Evolutionary conservation across 1,284 basidiomycete genomes (phyloP).

Genomic region (Apiotrichum gracile): DNA sequence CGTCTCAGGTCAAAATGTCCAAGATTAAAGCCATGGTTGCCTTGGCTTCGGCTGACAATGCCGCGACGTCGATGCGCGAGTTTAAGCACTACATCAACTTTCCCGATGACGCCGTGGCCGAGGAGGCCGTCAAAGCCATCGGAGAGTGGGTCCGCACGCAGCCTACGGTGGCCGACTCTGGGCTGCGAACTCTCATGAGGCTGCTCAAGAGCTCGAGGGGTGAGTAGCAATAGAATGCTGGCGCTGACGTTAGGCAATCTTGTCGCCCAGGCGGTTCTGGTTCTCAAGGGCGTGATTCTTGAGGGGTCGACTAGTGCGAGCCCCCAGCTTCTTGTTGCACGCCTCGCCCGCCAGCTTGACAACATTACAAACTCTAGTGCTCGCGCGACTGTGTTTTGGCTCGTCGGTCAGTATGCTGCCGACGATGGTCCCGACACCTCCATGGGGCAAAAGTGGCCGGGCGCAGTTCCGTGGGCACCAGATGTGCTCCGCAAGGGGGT

Average conservation of each 20-base stretch:
- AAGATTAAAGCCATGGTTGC: conserved; percentile 68
- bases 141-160: conserved; percentile 65
- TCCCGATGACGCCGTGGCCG: conserved; percentile 62
- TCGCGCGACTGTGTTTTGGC: conserved; percentile 78
- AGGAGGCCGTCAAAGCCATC: conserved; percentile 67
- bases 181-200: conserved; percentile 65
- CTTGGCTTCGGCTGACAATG: conserved; percentile 62
- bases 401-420: conserved; percentile 76
- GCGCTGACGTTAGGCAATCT: conserved; percentile 37
- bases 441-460: conserved; percentile 44
- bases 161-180: conserved; percentile 63
- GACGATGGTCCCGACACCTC: conserved; percentile 14
- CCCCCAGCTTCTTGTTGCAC: conserved; percentile 63
- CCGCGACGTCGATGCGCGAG: conserved; percentile 65
- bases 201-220: conserved; percentile 66
- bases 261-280: conserved; percentile 70
- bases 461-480: conserved; percentile 66
- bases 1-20: conserved; percentile 58
- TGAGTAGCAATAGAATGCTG: conserved; percentile 29
- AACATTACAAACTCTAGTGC: conserved; percentile 71
- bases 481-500: conserved; percentile 73
- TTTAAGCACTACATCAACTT: conserved; percentile 77
- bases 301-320: no score
- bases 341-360: conserved; percentile 67
- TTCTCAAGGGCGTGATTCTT: conserved; percentile 71